Base-by-base conservation (phyloP, 2,329 filamentous ascomycete species). In the Blastomyces parvus region DNA sequence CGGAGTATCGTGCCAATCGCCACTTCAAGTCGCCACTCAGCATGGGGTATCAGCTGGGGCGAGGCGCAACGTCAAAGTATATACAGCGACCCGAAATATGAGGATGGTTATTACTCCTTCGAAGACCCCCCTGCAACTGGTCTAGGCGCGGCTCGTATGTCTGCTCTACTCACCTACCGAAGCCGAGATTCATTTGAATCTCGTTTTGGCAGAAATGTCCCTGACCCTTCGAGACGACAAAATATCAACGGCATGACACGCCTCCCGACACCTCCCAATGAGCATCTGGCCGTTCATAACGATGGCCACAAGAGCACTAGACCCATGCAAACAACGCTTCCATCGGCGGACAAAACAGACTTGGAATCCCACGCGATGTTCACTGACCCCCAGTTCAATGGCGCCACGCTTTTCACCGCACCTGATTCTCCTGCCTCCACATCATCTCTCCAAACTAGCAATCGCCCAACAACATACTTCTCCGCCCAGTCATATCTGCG, bases 11-110 rank as follows among this genome's bases (percentile, higher is more conserved):
- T 83, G 17, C 81, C 82, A 0, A 84, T 84, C 61, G 81, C 82
- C 17, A 84, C 82, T 3, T 82, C 81, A 17, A 80, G 80, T 25
- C 78, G 81, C 25, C 82, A 84, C 65, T 82, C 81, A 52, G 82
- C 82, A 2, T 85, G 82, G 82, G 82, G 81, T 55, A 85, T 84
- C 63, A 82, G 82, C 64, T 84, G 82, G 82, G 81, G 81, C 2
- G 82, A 85, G 71, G 80, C 81, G 8, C 82, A 84, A 69, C 73
- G 82, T 64, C 81, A 84, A 68, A 81, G 81, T 82, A 97, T 99
- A 74, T 99, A 97, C 78, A 92, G 91, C 48, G 94, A 99, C 74
- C 94, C 94, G 40, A 97, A 97, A 79, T 99, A 99, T 75, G 91
- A 97, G 66, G 92, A 97, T 71, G 94, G 94, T 55, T 97, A 97